Base-by-base conservation (phyloP, 495 filamentous ascomycete genomes). In the Podospora pseudopauciseta region DNA sequence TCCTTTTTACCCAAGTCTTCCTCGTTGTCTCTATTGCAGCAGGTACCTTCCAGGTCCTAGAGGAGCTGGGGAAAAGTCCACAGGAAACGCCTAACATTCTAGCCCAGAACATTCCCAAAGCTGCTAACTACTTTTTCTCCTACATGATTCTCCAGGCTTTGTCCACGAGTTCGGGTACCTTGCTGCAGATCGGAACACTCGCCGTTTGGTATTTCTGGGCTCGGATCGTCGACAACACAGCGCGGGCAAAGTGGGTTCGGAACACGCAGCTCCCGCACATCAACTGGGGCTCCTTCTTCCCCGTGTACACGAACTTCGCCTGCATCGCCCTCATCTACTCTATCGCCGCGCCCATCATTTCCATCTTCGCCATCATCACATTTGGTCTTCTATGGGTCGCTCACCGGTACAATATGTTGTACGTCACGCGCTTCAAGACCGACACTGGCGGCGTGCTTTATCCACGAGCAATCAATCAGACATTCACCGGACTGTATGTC, bases 111-210 rank as follows among this genome's bases (percentile, higher is more conserved):
- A 84, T 99, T 53, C 95, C 95, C 54, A 90, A 89, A 78, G 92
- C 94, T 2, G 90, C 92, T 69, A 96, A 97, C 75, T 98, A 97
- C 79, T 99, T 98, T 82, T 98, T 97, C 82, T 93, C 92, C 4
- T 99, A 99, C 82, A 93, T 99, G 88, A 88, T 98, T 76, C 87
- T 99, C 20, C 96, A 97, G 75, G 92, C 93, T 18, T 84, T 99
- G 72, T 91, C 91, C 67, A 90, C 91, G 72, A 96, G 92, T 78
- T 94, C 94, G 28, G 93, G 92, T 73, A 92, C 92, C 15, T 82
- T 99, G 15, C 83, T 97, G n/a, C 96, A 99, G 73, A 87, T 96
- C 61, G 85, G 86, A 30, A 87, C 86, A 32, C 80, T 97, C 18
- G 77, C 93, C 60, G 83, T 90, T 68, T 96, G 92, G 87, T 97